Evolutionary conservation across 2,329 filamentous ascomycete species (phyloP).

Genomic region (Grosmannia huntii): DNA sequence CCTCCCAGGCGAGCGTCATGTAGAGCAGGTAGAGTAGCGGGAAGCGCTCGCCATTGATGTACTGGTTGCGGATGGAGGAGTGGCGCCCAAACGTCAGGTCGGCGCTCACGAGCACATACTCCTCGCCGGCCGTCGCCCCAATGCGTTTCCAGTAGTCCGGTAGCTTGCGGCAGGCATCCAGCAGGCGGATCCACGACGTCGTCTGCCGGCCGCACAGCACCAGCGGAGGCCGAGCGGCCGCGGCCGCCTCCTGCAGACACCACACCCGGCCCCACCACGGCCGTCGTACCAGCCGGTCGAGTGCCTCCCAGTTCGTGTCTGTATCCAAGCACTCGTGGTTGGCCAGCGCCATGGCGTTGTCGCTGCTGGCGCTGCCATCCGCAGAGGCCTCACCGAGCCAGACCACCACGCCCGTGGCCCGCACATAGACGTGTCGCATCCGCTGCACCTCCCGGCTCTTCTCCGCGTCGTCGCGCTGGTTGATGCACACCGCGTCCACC

Average conservation of each 20-base stretch:
- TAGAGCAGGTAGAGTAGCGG: not conserved
- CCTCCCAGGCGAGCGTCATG: not conserved
- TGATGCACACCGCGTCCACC: constrained; percentile 12
- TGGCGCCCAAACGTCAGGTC: not conserved
- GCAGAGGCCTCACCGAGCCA: not conserved
- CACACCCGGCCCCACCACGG: not conserved
- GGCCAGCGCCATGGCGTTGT: not conserved
- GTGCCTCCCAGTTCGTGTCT: not conserved
- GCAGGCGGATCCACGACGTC: not conserved
- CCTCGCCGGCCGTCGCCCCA: not conserved
- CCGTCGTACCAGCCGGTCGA: not conserved
- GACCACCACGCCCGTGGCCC: not conserved
- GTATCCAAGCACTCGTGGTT: not conserved
- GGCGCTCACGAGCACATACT: not conserved
- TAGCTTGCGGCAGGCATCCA: not conserved
- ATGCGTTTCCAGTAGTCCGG: not conserved
- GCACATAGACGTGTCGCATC: constrained; percentile 22
- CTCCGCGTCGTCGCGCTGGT: constrained; percentile 9
- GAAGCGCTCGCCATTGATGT: not conserved
- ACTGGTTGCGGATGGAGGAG: not conserved
- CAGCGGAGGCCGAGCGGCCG: not conserved
- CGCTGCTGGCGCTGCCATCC: not conserved
- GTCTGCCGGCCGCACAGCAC: not conserved
- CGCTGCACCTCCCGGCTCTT: constrained; percentile 8
- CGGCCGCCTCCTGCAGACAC: not conserved